Conservation (phyloP, 2,329 filamentous ascomycete genomes). For the Atkinsonella texensis region DNA sequence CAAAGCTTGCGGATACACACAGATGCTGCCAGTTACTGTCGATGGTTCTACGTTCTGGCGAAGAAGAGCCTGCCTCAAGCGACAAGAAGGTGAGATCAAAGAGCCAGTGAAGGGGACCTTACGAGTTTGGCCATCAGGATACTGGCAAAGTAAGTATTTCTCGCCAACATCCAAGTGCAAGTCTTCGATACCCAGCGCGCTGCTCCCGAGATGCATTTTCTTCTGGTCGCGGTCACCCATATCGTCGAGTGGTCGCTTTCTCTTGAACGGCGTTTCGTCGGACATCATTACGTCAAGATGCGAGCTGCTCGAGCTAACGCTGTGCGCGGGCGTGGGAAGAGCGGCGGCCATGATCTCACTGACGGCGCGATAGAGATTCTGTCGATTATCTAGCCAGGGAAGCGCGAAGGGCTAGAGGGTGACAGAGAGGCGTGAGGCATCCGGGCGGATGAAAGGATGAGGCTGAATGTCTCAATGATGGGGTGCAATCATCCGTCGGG, state of each 20-base stretch:
- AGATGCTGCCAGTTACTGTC: constrained; percentile 3
- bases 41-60: constrained; percentile 8
- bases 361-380: constrained; percentile 34
- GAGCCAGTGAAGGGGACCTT: constrained; percentile 41
- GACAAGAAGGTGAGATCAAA: constrained; percentile 13
- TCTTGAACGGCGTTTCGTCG: constrained; percentile 46
- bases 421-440: constrained; percentile 51
- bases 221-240: constrained; percentile 44
- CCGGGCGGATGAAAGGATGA: constrained; percentile 52
- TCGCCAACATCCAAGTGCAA: constrained; percentile 54
- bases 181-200: constrained; percentile 50
- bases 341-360: constrained; percentile 34
- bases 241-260: constrained; percentile 48
- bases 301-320: constrained; percentile 43
- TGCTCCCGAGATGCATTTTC: constrained; percentile 50
- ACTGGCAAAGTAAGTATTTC: constrained; percentile 52
- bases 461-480: constrained; percentile 30
- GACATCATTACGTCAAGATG: constrained; percentile 33
- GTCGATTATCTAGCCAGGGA: constrained; percentile 38
- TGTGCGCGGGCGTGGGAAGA: constrained; percentile 50
- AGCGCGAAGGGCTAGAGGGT: constrained; percentile 44
- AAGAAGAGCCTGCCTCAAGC: constrained; percentile 13
- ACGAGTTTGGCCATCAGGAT: constrained; percentile 35
- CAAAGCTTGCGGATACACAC: constrained; percentile 12
- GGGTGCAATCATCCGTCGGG: constrained; percentile 5